Conservation (phyloP, 148 eudicot species). For the Camellia japonica region DNA sequence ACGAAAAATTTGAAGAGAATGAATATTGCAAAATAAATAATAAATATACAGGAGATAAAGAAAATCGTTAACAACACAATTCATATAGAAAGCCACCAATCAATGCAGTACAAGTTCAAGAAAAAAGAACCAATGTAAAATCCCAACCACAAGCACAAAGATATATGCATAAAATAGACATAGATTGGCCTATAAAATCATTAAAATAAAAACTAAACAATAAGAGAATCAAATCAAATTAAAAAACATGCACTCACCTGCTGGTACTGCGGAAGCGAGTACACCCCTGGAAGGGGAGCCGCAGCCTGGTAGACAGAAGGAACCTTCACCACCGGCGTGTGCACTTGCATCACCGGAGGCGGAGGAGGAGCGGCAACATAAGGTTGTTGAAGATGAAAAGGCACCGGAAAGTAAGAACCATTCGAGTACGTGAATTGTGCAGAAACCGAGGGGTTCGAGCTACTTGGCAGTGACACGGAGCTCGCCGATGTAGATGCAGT, state of each 20-base stretch:
- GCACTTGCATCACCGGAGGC: slow-evolving; percentile 11
- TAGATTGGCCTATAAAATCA: background rate
- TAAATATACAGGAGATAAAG: background rate
- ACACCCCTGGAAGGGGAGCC: slow-evolving; percentile 30
- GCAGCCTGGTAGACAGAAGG: slow-evolving; percentile 36
- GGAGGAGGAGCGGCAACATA: slow-evolving; percentile 39
- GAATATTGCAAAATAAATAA: background rate
- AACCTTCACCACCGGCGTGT: slow-evolving; percentile 12
- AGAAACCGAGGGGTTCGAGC: slow-evolving; percentile 26
- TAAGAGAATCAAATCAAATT: background rate
- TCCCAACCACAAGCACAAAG: background rate
- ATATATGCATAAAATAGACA: background rate
- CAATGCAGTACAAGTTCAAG: background rate
- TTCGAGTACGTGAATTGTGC: slow-evolving; percentile 59
- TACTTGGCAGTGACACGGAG: slow-evolving; percentile 17
- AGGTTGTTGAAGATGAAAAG: slow-evolving; percentile 72
- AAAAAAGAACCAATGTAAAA: background rate
- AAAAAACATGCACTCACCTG: slow-evolving; percentile 37
- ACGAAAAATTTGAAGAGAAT: background rate
- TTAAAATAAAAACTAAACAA: background rate
- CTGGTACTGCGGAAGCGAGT: slow-evolving; percentile 75
- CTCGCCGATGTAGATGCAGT: slow-evolving; percentile 33
- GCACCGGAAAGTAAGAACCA: slow-evolving; percentile 71
- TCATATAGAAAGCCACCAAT: background rate
- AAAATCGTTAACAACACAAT: background rate